Evolutionary conservation across 345 rosid species (phyloP).

Genomic region (thale cress (Arabidopsis thaliana)): DNA sequence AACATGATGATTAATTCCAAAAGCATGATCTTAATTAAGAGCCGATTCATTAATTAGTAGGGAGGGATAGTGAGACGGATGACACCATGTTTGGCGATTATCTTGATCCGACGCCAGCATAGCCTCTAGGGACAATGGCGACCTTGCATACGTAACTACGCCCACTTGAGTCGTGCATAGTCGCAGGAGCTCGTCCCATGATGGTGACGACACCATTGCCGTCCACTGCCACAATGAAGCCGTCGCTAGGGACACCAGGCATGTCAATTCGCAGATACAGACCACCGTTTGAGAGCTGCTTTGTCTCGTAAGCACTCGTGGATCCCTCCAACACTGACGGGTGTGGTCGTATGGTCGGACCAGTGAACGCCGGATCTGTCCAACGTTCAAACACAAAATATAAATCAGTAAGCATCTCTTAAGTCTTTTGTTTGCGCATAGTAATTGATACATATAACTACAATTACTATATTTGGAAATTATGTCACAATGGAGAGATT

Average conservation of each 20-base stretch:
- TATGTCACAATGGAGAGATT: background rate
- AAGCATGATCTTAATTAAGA: background rate
- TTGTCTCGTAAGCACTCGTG: slow-evolving; percentile 24
- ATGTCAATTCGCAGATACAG: slow-evolving; percentile 40
- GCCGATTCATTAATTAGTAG: background rate
- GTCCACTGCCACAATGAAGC: background rate
- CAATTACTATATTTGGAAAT: background rate
- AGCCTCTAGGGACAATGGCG: slow-evolving; percentile 17
- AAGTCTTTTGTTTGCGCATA: too few relatives aligned
- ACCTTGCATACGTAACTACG: slow-evolving; percentile 29
- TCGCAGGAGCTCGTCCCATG: slow-evolving; percentile 29
- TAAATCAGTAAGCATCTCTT: too few relatives aligned
- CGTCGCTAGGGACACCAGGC: slow-evolving; percentile 36
- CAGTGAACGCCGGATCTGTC: slow-evolving; percentile 35
- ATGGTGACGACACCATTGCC: slow-evolving; percentile 11
- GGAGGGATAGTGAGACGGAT: slow-evolving; percentile 33
- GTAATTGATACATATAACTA: too few relatives aligned
- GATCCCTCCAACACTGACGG: slow-evolving; percentile 41
- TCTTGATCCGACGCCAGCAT: slow-evolving; percentile 20
- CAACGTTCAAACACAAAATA: slow-evolving; percentile 16
- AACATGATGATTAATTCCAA: background rate
- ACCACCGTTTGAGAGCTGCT: slow-evolving; percentile 39
- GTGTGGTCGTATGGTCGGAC: slow-evolving; percentile 6
- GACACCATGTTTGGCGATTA: slow-evolving; percentile 33
- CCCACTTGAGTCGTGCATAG: slow-evolving; percentile 4